These are phyloP conservation scores for Amylocarpus encephaloides DNA, from an alignment of 2,329 filamentous ascomycete genomes.

Conservation along the genomic window DNA sequence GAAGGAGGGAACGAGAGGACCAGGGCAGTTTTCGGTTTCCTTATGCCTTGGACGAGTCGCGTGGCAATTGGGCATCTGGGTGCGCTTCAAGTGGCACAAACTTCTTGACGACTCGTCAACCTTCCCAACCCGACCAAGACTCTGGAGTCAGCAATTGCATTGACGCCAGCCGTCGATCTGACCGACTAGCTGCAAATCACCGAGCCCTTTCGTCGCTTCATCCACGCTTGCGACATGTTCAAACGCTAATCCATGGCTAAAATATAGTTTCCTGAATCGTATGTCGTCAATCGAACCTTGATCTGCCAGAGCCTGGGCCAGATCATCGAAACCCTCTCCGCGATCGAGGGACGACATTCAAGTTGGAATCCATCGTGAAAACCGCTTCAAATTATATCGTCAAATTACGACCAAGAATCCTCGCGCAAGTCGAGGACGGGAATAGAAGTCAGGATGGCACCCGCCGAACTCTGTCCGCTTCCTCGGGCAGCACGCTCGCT, in stretches of 20 bases:
- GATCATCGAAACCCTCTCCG: background rate
- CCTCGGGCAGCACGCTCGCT: conserved; percentile 32
- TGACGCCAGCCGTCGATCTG: background rate
- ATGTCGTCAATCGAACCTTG: background rate
- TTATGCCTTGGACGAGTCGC: background rate
- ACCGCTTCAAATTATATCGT: background rate
- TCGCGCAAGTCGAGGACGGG: background rate
- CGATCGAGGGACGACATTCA: background rate
- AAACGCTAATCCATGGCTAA: background rate
- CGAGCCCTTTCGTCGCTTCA: background rate
- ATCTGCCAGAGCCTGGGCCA: background rate
- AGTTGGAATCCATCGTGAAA: background rate
- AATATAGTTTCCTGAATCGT: background rate
- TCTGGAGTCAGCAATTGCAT: conserved; percentile 1
- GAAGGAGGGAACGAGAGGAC: background rate
- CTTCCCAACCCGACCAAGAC: background rate
- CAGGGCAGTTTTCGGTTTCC: background rate
- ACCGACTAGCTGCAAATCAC: background rate
- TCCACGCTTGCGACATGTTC: background rate
- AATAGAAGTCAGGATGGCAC: conserved; percentile 15
- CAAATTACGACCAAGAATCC: background rate
- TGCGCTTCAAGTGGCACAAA: background rate
- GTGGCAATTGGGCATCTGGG: background rate
- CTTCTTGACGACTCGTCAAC: background rate
- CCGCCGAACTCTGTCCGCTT: conserved; percentile 18